Conservation (phyloP, 1,139 yeast species). For the Wickerhamiella infanticola region DNA sequence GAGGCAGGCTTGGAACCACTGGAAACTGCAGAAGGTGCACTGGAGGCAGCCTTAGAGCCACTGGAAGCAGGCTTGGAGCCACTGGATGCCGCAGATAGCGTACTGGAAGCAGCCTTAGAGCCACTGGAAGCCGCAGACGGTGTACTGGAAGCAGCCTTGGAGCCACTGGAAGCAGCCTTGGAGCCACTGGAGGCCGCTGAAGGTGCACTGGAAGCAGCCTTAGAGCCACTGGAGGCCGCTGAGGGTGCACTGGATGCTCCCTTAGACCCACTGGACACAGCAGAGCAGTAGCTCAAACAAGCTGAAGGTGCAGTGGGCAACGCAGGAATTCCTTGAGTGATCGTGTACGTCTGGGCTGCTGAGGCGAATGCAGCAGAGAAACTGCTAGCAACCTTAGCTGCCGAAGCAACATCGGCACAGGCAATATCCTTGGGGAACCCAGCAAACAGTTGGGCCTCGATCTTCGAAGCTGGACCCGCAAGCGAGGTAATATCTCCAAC, state of each 20-base stretch:
- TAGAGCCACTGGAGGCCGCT: too few relatives aligned
- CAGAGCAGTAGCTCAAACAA: neutral
- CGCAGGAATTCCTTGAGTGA: neutral
- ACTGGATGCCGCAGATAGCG: constrained; percentile 1
- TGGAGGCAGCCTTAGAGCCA: constrained; percentile 1
- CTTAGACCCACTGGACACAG: too few relatives aligned
- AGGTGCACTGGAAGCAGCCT: too few relatives aligned
- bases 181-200: too few relatives aligned
- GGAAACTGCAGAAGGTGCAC: neutral
- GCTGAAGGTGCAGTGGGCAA: constrained; percentile 1
- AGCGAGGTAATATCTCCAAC: constrained; percentile 13
- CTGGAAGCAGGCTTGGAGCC: neutral
- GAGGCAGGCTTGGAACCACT: neutral
- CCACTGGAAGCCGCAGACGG: neutral
- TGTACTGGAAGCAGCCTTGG: neutral
- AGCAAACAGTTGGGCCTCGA: constrained; percentile 17
- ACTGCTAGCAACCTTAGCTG: constrained; percentile 32
- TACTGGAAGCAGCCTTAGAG: too few relatives aligned
- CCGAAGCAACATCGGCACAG: neutral
- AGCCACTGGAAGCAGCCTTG: neutral
- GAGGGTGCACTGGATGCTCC: too few relatives aligned
- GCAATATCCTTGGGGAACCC: neutral
- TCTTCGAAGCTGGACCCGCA: constrained; percentile 23
- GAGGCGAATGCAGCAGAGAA: constrained; percentile 22
- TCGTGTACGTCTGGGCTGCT: constrained; percentile 4